These are phyloP conservation scores for Endothia cerciana DNA, from an alignment of 2,329 filamentous ascomycete species.

Conservation along the genomic window DNA sequence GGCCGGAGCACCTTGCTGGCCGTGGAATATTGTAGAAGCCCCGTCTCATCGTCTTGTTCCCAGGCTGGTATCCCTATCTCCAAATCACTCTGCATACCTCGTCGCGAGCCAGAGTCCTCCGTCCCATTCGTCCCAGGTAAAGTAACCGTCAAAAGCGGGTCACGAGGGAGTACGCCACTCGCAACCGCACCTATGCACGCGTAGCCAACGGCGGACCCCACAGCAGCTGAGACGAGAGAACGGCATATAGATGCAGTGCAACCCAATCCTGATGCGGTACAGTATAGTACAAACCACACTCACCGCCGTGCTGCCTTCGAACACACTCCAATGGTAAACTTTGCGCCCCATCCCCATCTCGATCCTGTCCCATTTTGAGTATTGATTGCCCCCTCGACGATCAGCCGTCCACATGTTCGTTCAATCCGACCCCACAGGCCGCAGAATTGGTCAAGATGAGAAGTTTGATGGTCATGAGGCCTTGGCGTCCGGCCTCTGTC, in stretches of 20 bases:
- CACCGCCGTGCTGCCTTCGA: too few species aligned
- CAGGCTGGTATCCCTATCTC: too few species aligned
- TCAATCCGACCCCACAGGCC: background rate
- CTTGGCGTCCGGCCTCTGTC: conserved; percentile 1
- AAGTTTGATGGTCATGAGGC: conserved; percentile 4
- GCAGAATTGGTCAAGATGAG: background rate
- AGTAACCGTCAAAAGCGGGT: background rate
- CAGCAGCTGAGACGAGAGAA: background rate
- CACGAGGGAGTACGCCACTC: background rate
- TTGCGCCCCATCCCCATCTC: background rate
- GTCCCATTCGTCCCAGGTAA: background rate
- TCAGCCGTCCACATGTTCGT: background rate
- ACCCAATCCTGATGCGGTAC: conserved; percentile 11
- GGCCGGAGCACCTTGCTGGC: background rate
- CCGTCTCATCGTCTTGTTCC: background rate
- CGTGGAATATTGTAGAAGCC: background rate
- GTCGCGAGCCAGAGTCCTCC: background rate
- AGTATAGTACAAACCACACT: background rate
- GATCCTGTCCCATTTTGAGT: background rate
- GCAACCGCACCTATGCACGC: background rate
- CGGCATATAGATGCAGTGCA: conserved; percentile 19
- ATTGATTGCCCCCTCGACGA: background rate
- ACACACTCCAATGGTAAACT: background rate
- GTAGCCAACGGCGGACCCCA: background rate
- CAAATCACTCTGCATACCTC: background rate